Conservation (phyloP, 495 filamentous ascomycete species). For the Aspergillus hancockii region DNA sequence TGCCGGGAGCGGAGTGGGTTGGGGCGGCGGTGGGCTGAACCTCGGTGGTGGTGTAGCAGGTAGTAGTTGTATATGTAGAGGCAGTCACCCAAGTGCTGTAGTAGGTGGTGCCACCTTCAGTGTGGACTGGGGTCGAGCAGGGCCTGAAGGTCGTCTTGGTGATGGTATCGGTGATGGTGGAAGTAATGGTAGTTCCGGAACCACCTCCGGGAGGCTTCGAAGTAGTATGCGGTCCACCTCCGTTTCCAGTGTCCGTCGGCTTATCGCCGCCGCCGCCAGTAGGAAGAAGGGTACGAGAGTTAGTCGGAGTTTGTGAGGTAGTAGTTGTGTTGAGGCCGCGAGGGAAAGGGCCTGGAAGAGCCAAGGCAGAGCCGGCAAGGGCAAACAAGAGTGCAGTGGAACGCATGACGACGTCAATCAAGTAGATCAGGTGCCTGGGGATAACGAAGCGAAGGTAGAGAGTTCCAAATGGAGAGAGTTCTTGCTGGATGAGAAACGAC, state of each 20-base stretch:
- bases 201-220: neutral
- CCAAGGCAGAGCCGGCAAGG: conserved; percentile 8
- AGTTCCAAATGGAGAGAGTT: neutral
- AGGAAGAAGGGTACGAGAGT: conserved; percentile 1
- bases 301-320: neutral
- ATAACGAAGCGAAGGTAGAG: neutral
- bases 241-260: neutral
- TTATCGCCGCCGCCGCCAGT: neutral
- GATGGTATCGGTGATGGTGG: conserved; percentile 10
- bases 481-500: neutral
- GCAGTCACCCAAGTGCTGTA: conserved; percentile 10
- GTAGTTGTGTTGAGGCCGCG: neutral
- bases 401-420: neutral
- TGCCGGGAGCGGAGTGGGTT: neutral
- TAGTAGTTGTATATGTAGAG: conserved; percentile 7
- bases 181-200: conserved; percentile 1
- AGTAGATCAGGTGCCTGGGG: neutral
- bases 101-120: conserved; percentile 9
- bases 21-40: neutral
- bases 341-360: conserved; percentile 3
- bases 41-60: conserved; percentile 9
- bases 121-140: conserved; percentile 10
- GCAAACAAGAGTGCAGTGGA: neutral
- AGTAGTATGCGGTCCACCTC: neutral
- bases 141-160: conserved; percentile 11